Evolutionary conservation across 495 filamentous ascomycete genomes (phyloP), one percentile per base, ranked within the genome.

Genomic region (Hypoxylon lienhwacheense): DNA sequence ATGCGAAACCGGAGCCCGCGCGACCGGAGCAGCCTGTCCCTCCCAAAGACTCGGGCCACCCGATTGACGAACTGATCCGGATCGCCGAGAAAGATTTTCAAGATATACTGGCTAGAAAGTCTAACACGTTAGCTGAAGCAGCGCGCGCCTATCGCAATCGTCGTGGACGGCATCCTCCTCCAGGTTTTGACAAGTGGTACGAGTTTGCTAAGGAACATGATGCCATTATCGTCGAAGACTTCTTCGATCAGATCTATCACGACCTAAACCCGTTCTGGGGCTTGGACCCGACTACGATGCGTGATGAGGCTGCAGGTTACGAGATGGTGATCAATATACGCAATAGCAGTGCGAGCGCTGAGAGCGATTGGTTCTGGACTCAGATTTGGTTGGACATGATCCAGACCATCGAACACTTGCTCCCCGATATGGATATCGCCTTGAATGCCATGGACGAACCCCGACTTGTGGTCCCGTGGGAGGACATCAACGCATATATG

Each of bases 241-340:
- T 82, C 51, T 88, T 84, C 61, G 83, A 88, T 55, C 87, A 87
- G 59, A 83, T 89, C 31, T 79, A 82, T 55, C 82, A 84, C 47
- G 86, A 90, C 63, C 64, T 88, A 17, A 77, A 81, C 31, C 87
- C 87, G 0, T 88, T 87, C 61, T 89, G 87, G 84, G 84, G 77
- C 1, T 53, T 87, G 12, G 65, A 78, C 1, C 78, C 87, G 0
- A 63, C 69, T 2, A 64, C 67, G 6, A 80, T 89, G 24, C 80
- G 87, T 7, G 71, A 78, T 26, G 70, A 80, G 11, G 67, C 77
- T 0, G 69, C 63, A 48, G 71, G 78, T 20, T 77, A 78, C 28
- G 83, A 84, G 24, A 80, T 87, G 77, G 69, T 70, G 4, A 78
- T 86, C 28, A 75, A 77, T 35, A 67, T 89, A 26, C 74, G 81